These are phyloP conservation scores for Lactarius sanguifluus DNA, from an alignment of 768 basidiomycete genomes.

Conservation along the genomic window DNA sequence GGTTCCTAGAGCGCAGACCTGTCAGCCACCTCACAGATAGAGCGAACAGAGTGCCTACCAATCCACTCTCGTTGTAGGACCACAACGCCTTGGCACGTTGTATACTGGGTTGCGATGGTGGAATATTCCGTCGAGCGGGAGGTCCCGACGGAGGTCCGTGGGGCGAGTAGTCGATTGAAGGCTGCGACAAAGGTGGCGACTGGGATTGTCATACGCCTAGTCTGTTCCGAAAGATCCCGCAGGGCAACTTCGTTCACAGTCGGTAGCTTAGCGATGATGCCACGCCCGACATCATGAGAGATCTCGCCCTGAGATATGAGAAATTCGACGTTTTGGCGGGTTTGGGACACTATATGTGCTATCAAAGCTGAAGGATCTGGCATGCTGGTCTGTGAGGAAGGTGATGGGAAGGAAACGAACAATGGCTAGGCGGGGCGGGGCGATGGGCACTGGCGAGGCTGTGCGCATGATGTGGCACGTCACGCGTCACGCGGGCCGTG, in stretches of 20 bases:
- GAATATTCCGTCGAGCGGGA: slow-evolving; percentile 27
- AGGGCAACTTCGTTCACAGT: slow-evolving; percentile 31
- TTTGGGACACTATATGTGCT: slow-evolving; percentile 51
- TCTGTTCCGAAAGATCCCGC: slow-evolving; percentile 26
- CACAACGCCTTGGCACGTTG: slow-evolving; percentile 57
- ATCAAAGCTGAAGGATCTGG: slow-evolving; percentile 46
- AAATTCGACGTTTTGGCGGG: slow-evolving; percentile 47
- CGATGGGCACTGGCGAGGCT: not conserved
- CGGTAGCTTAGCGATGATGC: slow-evolving; percentile 43
- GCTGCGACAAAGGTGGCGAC: slow-evolving; percentile 2
- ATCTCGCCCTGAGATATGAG: slow-evolving; percentile 46
- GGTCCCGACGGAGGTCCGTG: slow-evolving; percentile 18
- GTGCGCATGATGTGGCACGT: not conserved
- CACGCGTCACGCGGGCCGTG: too few species aligned
- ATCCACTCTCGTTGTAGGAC: slow-evolving; percentile 63
- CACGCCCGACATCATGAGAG: slow-evolving; percentile 40
- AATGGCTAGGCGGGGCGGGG: not conserved
- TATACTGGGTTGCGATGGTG: slow-evolving; percentile 28
- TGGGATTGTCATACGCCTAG: slow-evolving; percentile 28
- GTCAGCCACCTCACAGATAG: slow-evolving; percentile 1
- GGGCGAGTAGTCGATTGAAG: slow-evolving; percentile 13
- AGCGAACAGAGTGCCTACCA: slow-evolving; percentile 37
- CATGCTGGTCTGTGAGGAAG: slow-evolving; percentile 15
- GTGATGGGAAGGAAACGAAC: not conserved
- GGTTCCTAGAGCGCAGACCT: slow-evolving; percentile 51